phyloP scores from a whole-genome alignment of 23 red algal species.

The Gracilaria vermiculophylla region DNA sequence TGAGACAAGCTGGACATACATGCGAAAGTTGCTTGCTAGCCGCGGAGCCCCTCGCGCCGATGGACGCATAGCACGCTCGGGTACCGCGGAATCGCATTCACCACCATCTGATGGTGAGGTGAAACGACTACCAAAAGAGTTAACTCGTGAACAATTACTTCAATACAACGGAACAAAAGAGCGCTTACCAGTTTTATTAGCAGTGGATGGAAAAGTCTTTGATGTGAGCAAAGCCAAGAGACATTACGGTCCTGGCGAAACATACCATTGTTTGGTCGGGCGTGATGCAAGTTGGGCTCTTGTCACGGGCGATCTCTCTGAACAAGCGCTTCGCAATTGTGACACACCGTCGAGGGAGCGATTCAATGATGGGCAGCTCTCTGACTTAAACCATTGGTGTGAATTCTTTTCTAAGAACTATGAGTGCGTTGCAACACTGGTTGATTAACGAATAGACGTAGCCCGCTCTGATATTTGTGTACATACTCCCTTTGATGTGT shows the following conservation, averaged over 20 bases:
- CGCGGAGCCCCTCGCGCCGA: slow-evolving; percentile 78
- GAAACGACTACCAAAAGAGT: background rate
- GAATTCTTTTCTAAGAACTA: slow-evolving; percentile 84
- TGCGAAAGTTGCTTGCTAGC: slow-evolving; percentile 74
- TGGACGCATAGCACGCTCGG: slow-evolving; percentile 62
- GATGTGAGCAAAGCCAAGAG: slow-evolving; percentile 82
- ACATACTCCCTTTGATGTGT: background rate
- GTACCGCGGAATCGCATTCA: background rate
- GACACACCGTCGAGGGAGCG: background rate
- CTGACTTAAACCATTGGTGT: slow-evolving; percentile 69
- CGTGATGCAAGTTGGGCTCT: slow-evolving; percentile 81
- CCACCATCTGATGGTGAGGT: background rate
- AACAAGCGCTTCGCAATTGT: slow-evolving; percentile 5
- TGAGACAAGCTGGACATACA: slow-evolving; percentile 96
- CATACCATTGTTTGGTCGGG: slow-evolving; percentile 86
- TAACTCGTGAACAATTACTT: slow-evolving; percentile 57
- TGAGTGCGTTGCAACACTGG: slow-evolving; percentile 59
- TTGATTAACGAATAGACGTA: background rate
- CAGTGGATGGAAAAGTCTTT: slow-evolving; percentile 70
- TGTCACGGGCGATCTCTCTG: slow-evolving; percentile 73
- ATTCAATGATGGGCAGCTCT: slow-evolving; percentile 46
- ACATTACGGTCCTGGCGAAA: slow-evolving; percentile 84
- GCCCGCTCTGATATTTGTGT: background rate
- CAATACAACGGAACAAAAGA: slow-evolving; percentile 45
- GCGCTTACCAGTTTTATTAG: slow-evolving; percentile 54